phyloP scores from a whole-genome alignment of 1,139 yeast genomes.

The Wickerhamomyces sp. region DNA sequence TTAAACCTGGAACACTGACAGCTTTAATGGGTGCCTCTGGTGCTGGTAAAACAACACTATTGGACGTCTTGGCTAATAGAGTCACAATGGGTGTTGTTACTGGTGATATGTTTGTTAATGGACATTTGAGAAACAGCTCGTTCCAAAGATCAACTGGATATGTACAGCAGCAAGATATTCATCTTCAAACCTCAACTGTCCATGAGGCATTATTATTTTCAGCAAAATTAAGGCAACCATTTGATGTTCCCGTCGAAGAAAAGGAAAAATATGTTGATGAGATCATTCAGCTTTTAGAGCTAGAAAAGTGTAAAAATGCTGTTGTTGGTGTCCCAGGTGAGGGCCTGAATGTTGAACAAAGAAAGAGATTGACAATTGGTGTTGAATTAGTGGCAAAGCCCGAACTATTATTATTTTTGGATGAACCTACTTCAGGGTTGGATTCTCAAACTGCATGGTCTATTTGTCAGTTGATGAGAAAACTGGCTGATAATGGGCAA shows the following conservation, averaged over 20 bases:
- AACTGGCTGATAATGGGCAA: conserved; percentile 73
- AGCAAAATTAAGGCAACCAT: conserved; percentile 72
- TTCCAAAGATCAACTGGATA: conserved; percentile 83
- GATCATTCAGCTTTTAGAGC: conserved; percentile 63
- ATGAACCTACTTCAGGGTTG: conserved; percentile 90
- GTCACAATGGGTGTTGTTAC: conserved; percentile 76
- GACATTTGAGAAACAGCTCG: conserved; percentile 60
- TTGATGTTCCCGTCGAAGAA: conserved; percentile 46
- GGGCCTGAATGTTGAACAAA: conserved; percentile 78
- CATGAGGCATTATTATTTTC: conserved; percentile 73
- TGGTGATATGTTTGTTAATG: conserved; percentile 74
- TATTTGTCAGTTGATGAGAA: conserved; percentile 69
- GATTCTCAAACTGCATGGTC: conserved; percentile 94
- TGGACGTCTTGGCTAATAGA: conserved; percentile 74
- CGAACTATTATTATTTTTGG: conserved; percentile 69
- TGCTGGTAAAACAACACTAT: conserved; percentile 80
- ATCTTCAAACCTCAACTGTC: conserved; percentile 69
- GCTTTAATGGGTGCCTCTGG: conserved; percentile 89
- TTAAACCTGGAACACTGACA: conserved; percentile 70
- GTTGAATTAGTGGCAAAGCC: conserved; percentile 90
- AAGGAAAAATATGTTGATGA: conserved; percentile 71
- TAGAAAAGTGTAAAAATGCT: conserved; percentile 74
- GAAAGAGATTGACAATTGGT: conserved; percentile 79
- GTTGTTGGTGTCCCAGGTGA: conserved; percentile 81
- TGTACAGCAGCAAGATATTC: conserved; percentile 81